phyloP scores from a whole-genome alignment of 441 rosid genomes.

The Eutrema salsugineum region DNA sequence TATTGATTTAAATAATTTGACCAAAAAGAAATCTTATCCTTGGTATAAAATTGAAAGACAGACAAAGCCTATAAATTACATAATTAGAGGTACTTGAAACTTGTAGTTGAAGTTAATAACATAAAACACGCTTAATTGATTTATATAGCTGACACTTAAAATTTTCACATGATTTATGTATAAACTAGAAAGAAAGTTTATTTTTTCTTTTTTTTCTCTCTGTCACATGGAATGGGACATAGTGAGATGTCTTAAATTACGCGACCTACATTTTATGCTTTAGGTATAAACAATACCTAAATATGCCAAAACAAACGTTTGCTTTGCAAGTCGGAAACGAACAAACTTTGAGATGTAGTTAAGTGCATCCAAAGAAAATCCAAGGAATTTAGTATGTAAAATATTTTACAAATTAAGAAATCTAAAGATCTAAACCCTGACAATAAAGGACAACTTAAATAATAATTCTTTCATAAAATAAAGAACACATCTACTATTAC shows the following conservation, averaged over 20 bases:
- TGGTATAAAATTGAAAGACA: not conserved
- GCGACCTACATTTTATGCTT: conserved; percentile 18
- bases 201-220: too few relatives aligned
- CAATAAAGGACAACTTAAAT: conserved; percentile 6
- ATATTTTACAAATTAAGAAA: not conserved
- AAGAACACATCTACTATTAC: conserved; percentile 23
- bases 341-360: conserved; percentile 13
- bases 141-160: not conserved
- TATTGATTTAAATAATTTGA: not conserved
- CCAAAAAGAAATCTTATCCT: not conserved
- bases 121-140: not conserved
- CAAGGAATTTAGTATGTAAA: not conserved
- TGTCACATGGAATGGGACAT: conserved; percentile 14
- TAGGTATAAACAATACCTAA: too few relatives aligned
- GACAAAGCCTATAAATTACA: not conserved
- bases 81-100: not conserved
- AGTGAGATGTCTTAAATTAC: not conserved
- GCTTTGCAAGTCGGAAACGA: conserved; percentile 31
- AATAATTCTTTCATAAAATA: conserved; percentile 24
- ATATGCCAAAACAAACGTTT: conserved; percentile 20
- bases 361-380: conserved; percentile 9
- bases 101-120: not conserved
- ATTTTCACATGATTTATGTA: not conserved
- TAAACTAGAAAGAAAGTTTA: not conserved
- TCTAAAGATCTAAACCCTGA: not conserved